Evolutionary conservation across 2,329 filamentous ascomycete species (phyloP).

Genomic region (Sporothrix pseudoabietina): DNA sequence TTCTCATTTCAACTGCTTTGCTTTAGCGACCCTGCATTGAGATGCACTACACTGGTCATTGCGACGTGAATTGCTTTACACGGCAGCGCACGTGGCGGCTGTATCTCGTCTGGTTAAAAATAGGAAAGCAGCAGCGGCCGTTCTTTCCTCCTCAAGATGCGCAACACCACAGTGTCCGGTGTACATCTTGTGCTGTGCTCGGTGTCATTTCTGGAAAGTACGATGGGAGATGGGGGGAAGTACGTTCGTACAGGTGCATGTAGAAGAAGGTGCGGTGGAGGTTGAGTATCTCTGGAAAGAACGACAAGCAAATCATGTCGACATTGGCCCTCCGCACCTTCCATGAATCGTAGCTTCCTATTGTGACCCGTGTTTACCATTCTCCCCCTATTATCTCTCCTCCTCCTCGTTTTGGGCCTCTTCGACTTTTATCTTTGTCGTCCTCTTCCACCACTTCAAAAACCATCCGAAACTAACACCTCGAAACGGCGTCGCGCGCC

Average conservation of each 20-base stretch:
- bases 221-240: neutral
- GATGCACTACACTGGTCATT: neutral
- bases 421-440: neutral
- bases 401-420: neutral
- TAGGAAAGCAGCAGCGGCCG: neutral
- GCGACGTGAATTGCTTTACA: neutral
- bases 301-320: neutral
- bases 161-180: neutral
- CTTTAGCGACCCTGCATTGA: slow-evolving; percentile 20
- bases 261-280: neutral
- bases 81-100: slow-evolving; percentile 13
- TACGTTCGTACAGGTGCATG: neutral
- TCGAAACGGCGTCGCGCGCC: neutral
- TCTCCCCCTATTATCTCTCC: neutral
- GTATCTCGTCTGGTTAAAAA: slow-evolving; percentile 1
- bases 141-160: neutral
- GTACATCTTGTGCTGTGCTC: neutral
- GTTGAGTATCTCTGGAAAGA: neutral
- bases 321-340: neutral
- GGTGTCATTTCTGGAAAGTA: neutral
- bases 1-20: slow-evolving; percentile 12
- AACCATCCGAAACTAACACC: neutral
- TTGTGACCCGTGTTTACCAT: neutral
- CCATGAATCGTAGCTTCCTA: neutral
- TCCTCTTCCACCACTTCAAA: neutral